Conservation (phyloP, 768 basidiomycete species). For the Suillus bovinus region DNA sequence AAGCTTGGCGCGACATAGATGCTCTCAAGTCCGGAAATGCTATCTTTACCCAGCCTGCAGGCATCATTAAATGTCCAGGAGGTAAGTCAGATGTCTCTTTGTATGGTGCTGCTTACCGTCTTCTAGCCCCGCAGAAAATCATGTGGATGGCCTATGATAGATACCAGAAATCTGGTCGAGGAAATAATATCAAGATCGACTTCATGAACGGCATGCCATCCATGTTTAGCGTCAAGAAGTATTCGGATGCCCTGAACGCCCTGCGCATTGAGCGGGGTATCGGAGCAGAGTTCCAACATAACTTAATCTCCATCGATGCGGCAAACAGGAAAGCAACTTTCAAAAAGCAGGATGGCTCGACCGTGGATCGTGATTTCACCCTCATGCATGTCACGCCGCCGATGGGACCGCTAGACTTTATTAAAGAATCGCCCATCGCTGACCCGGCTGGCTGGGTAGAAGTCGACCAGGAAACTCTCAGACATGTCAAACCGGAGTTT, state of each 20-base stretch:
- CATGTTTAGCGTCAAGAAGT: conserved; percentile 98
- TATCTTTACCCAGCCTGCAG: conserved; percentile 93
- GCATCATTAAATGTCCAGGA: conserved; percentile 92
- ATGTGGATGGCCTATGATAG: conserved; percentile 98
- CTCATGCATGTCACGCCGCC: conserved; percentile 87
- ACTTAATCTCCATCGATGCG: conserved; percentile 75
- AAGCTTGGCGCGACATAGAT: conserved; percentile 83
- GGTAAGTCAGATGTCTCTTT: conserved; percentile 41
- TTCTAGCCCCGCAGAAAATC: conserved; percentile 80
- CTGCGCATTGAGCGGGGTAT: conserved; percentile 80
- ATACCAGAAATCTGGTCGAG: conserved; percentile 60
- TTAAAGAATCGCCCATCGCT: conserved; percentile 76
- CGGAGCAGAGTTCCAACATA: conserved; percentile 79
- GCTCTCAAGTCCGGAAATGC: conserved; percentile 75
- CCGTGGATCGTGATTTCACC: conserved; percentile 74
- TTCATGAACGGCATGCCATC: conserved; percentile 91
- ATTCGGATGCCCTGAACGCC: conserved; percentile 81
- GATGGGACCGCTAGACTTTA: conserved; percentile 83
- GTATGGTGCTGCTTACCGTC: conserved; percentile 8
- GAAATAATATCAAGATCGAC: conserved; percentile 59
- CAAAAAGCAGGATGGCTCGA: conserved; percentile 71
- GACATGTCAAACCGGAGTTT: conserved; percentile 78
- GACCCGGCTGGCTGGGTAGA: conserved; percentile 89
- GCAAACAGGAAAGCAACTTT: conserved; percentile 81
- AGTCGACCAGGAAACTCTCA: conserved; percentile 78